phyloP scores from a whole-genome alignment of 2,329 filamentous ascomycete genomes.

The Beauveria varroae region DNA sequence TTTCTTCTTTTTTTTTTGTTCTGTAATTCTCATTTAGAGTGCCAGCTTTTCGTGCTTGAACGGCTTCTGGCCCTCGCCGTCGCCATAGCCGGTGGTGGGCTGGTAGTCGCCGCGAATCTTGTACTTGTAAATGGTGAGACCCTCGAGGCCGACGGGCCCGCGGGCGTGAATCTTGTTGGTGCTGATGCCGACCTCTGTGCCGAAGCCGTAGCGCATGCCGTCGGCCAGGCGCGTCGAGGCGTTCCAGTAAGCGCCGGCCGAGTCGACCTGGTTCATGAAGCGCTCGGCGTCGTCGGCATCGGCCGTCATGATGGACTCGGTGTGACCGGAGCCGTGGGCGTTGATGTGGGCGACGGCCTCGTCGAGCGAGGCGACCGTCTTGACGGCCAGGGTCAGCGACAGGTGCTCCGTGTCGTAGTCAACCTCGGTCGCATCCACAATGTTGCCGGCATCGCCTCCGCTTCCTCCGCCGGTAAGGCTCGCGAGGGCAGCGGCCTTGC shows the following conservation, averaged over 20 bases:
- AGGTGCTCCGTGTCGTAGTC: conserved; percentile 91
- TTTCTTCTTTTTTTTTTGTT: background rate
- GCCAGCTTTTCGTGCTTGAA: conserved; percentile 52
- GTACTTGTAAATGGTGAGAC: conserved; percentile 97
- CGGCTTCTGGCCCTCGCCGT: conserved; percentile 49
- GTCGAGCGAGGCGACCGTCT: conserved; percentile 61
- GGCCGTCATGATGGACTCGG: conserved; percentile 78
- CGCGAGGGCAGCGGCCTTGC: conserved; percentile 53
- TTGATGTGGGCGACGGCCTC: conserved; percentile 87
- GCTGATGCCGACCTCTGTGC: conserved; percentile 95
- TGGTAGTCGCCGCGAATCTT: conserved; percentile 79
- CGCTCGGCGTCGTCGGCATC: conserved; percentile 60
- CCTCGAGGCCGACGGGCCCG: conserved; percentile 88
- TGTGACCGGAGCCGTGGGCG: conserved; percentile 85
- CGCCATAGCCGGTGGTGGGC: conserved; percentile 67
- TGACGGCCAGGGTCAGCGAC: conserved; percentile 74
- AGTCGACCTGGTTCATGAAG: conserved; percentile 82
- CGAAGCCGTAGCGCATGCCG: conserved; percentile 95
- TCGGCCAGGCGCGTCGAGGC: conserved; percentile 90
- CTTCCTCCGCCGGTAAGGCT: conserved; percentile 25
- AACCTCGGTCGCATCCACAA: conserved; percentile 50
- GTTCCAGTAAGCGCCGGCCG: conserved; percentile 94
- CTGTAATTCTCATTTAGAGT: conserved; percentile 22
- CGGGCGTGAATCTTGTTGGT: conserved; percentile 97
- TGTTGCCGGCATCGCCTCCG: conserved; percentile 28